Evolutionary conservation across 2,329 filamentous ascomycete genomes (phyloP).

Genomic region (Gnomoniopsis smithogilvyi): DNA sequence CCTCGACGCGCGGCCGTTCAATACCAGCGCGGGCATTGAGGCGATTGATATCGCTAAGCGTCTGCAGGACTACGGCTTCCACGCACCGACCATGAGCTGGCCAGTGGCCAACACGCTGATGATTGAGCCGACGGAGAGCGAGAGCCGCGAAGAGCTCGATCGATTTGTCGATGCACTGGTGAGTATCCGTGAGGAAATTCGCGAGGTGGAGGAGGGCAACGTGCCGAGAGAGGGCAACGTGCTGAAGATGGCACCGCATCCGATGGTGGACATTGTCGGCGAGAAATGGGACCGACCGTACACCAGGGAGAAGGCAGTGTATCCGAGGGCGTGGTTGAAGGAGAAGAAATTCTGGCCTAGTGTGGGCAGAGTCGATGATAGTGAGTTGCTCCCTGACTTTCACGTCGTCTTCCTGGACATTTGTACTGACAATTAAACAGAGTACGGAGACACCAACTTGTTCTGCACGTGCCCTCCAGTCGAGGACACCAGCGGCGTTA

Average conservation of each 20-base stretch:
- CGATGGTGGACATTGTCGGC: constrained; percentile 74
- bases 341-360: constrained; percentile 99
- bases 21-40: constrained; percentile 78
- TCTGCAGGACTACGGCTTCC: constrained; percentile 95
- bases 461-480: constrained; percentile 94
- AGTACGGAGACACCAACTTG: constrained; percentile 83
- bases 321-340: constrained; percentile 75
- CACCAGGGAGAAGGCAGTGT: constrained; percentile 77
- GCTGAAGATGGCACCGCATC: constrained; percentile 86
- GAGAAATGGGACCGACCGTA: constrained; percentile 81
- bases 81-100: constrained; percentile 96
- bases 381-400: constrained; percentile 47
- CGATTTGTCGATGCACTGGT: constrained; percentile 90
- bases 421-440: constrained; percentile 45
- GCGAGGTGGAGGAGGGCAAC: constrained; percentile 75
- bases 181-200: constrained; percentile 80
- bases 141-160: constrained; percentile 88
- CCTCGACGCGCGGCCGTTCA: constrained; percentile 82
- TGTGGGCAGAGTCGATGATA: constrained; percentile 82
- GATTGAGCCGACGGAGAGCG: constrained; percentile 96
- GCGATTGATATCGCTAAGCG: constrained; percentile 96
- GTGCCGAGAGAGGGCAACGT: constrained; percentile 76
- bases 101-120: constrained; percentile 93
- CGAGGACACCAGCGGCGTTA: constrained; percentile 48
- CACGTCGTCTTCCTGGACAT: neutral